Conservation (phyloP, 2,329 filamentous ascomycete genomes). For the Hyphodiscus sp. region DNA sequence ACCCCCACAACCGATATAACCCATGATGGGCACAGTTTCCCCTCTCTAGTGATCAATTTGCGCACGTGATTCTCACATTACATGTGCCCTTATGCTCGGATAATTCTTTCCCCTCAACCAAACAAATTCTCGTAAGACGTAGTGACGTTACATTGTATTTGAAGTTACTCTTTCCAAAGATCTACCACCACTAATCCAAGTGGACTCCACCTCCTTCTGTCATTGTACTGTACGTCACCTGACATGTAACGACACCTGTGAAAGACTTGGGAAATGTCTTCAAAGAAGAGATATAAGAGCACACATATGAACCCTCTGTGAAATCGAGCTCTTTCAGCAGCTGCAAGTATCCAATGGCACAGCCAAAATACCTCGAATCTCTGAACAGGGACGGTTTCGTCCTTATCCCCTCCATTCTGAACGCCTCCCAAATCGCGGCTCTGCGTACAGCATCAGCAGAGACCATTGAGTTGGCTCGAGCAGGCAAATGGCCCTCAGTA, state of each 20-base stretch:
- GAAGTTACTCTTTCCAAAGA: not conserved
- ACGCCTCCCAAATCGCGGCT: conserved; percentile 43
- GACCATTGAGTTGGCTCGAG: conserved; percentile 55
- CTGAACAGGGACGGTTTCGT: conserved; percentile 73
- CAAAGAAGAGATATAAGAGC: not conserved
- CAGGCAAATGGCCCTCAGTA: conserved; percentile 73
- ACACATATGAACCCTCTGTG: not conserved
- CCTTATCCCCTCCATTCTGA: conserved; percentile 59
- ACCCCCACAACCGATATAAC: not conserved
- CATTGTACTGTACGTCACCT: not conserved
- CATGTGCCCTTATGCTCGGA: not conserved
- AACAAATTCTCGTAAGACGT: not conserved
- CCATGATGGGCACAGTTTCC: not conserved
- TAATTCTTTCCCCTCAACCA: too few relatives aligned
- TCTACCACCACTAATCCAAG: not conserved
- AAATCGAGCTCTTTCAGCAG: not conserved
- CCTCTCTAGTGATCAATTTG: too few relatives aligned
- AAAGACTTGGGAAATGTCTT: not conserved
- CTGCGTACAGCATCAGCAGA: conserved; percentile 55
- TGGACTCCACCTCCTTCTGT: not conserved
- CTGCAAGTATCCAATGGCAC: conserved; percentile 10
- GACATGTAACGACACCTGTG: not conserved
- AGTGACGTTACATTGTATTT: not conserved
- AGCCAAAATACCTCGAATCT: conserved; percentile 19
- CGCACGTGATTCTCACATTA: too few relatives aligned